Evolutionary conservation across 73 alveolate genomes (phyloP).

Genomic region (Tetrahymena borealis): DNA sequence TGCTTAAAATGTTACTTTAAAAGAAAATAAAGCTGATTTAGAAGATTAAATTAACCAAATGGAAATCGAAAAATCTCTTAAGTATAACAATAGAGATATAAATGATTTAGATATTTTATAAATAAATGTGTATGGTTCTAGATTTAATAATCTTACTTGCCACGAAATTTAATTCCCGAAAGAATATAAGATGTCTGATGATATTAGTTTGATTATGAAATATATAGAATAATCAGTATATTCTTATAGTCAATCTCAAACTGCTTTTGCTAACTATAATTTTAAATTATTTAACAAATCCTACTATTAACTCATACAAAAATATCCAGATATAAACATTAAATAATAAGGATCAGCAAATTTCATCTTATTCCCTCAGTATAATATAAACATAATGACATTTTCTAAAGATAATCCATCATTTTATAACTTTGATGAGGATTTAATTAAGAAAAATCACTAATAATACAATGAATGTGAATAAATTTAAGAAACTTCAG

Average conservation of each 20-base stretch:
- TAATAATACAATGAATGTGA: not conserved
- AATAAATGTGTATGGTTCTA: not conserved
- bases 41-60: not conserved
- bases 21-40: not conserved
- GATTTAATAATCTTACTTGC: not conserved
- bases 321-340: not conserved
- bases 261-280: not conserved
- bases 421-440: not conserved
- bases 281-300: not conserved
- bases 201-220: not conserved
- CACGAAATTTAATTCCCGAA: not conserved
- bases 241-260: not conserved
- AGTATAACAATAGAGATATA: too few relatives aligned
- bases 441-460: not conserved
- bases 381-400: not conserved
- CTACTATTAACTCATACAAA: not conserved
- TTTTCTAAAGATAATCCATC: not conserved
- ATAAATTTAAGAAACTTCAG: not conserved
- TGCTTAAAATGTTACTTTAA: not conserved
- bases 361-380: not conserved
- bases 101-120: not conserved
- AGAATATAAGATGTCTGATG: not conserved
- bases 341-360: not conserved
- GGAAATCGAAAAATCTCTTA: not conserved
- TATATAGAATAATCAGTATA: not conserved